Conservation (phyloP, 2,329 filamentous ascomycete species). For the Aphanocladium album region DNA sequence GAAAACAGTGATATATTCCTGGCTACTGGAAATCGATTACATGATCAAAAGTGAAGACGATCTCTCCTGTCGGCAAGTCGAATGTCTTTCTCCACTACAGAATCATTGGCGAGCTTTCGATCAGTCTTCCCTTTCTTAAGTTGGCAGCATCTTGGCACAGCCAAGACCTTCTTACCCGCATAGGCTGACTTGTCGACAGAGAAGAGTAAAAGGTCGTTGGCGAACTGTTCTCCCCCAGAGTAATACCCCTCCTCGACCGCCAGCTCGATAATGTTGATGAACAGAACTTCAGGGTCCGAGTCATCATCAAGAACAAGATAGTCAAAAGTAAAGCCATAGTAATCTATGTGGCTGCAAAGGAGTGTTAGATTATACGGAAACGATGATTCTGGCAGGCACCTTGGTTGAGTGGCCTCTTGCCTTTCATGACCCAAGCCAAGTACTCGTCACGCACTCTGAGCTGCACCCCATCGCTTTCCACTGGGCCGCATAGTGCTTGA, state of each 20-base stretch:
- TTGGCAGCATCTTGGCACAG: background rate
- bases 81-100: background rate
- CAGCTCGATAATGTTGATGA: slow-evolving; percentile 38
- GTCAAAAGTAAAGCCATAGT: slow-evolving; percentile 39
- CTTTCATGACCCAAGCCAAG: background rate
- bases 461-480: background rate
- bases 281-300: slow-evolving; percentile 33
- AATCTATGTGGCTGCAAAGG: slow-evolving; percentile 20
- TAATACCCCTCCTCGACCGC: slow-evolving; percentile 27
- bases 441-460: background rate
- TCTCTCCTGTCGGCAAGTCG: background rate
- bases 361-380: background rate
- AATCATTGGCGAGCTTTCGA: background rate
- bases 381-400: background rate
- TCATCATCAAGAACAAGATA: slow-evolving; percentile 32
- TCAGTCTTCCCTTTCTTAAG: background rate
- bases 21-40: too few relatives aligned
- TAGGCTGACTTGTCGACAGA: background rate
- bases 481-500: background rate
- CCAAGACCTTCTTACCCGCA: background rate
- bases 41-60: background rate
- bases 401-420: background rate
- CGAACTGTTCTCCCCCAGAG: slow-evolving; percentile 23
- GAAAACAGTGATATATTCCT: too few relatives aligned
- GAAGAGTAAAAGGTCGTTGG: background rate